These are phyloP conservation scores for Hemileccinum impolitum DNA, from an alignment of 768 basidiomycete species.

Conservation along the genomic window DNA sequence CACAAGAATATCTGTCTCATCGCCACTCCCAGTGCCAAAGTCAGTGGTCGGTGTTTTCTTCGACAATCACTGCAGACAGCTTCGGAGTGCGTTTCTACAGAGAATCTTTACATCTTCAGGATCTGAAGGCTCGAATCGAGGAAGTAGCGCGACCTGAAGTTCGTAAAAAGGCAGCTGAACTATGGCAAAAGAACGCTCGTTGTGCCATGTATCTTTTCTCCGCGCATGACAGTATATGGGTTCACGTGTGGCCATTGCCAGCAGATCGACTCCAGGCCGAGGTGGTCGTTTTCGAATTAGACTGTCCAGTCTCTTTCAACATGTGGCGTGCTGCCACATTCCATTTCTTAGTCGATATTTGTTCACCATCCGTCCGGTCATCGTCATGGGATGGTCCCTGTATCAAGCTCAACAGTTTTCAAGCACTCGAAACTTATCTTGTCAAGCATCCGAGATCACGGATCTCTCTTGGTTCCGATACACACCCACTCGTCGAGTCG, in stretches of 20 bases:
- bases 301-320: conserved; percentile 34
- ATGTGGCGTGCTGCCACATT: conserved; percentile 33
- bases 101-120: conserved; percentile 14
- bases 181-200: conserved; percentile 14
- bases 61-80: conserved; percentile 8
- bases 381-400: conserved; percentile 30
- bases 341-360: conserved; percentile 35
- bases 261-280: conserved; percentile 13
- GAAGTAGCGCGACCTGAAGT: conserved; percentile 18
- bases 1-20: conserved; percentile 28
- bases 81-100: conserved; percentile 36
- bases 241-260: conserved; percentile 49
- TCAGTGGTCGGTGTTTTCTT: conserved; percentile 34
- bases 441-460: conserved; percentile 13
- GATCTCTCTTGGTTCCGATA: conserved; percentile 35
- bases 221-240: conserved; percentile 24
- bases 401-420: conserved; percentile 1
- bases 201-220: not conserved
- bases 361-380: conserved; percentile 34
- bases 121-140: conserved; percentile 29
- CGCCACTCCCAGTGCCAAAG: conserved; percentile 21
- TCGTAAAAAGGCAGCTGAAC: conserved; percentile 25
- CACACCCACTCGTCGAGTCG: conserved; percentile 26
- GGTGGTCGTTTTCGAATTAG: conserved; percentile 40
- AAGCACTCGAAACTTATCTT: not conserved